Evolutionary conservation across 169 alveolate species (phyloP), one percentile per base, ranked within the genome.

Genomic region (Babesia caballi): DNA sequence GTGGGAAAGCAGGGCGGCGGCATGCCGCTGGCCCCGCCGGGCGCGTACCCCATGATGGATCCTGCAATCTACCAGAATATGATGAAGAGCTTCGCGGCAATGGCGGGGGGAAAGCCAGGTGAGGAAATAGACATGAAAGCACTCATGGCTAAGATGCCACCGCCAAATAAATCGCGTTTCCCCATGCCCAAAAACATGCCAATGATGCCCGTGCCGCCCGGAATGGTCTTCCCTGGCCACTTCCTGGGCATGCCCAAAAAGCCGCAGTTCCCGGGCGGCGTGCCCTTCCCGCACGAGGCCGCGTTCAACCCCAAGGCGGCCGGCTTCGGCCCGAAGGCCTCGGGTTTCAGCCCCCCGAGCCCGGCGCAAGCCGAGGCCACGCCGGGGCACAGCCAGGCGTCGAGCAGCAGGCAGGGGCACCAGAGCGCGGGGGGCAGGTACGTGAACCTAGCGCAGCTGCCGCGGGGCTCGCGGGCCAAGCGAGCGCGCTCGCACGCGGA

Each of bases 41-140:
- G 63, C 35, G 30, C 33, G 38, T 66, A 46, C 56, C 85, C 77
- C n/a, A 36, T 67, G 42, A 49, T 61, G 59, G 71, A 65, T 32
- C 85, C 75, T 15, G 65, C 67, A 3, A 27, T 75, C 57, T 65
- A 75, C 19, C 85, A 65, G 38, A 75, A 66, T 56, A 54, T 67
- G 66, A 67, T 67, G 69, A 75, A 63, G 61, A 63, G 40, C 47
- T 14, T 47, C 21, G 73, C 73, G 5, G 70, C 42, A 7, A 60
- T 38, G 53, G 70, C 70, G 19, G 78, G 69, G 27, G 70, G 53
- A n/a, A 61, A 75, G 38, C 33, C 50, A 75, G 57, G 85, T 42
- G 73, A 63, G 73, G 73, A 63, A 36, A 4, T 63, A 63, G 73
- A 63, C 60, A 75, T 52, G 78, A 67, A 67, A 67, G 57, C 78